phyloP scores from a whole-genome alignment of 805 yeast genomes.

The Hanseniaspora occidentalis region DNA sequence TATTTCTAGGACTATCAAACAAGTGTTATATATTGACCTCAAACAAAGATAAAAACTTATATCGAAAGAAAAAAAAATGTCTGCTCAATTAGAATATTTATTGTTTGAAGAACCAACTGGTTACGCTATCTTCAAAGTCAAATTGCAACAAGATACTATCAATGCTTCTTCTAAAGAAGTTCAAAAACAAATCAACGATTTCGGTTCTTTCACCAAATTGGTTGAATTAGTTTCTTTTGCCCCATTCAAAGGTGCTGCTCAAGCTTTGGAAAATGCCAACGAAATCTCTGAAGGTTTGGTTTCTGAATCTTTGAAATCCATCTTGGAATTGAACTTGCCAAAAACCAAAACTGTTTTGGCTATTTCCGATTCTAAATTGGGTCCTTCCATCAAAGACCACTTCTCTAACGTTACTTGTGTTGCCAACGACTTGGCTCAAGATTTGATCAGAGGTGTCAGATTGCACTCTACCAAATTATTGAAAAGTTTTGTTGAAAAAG shows the following conservation, averaged over 20 bases:
- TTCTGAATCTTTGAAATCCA: slow-evolving; percentile 79
- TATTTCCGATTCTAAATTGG: slow-evolving; percentile 87
- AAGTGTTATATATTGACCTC: too few relatives aligned
- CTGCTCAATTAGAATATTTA: slow-evolving; percentile 78
- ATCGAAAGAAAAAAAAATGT: slow-evolving; percentile 12
- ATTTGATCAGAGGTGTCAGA: slow-evolving; percentile 89
- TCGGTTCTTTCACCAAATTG: slow-evolving; percentile 79
- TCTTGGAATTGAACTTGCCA: slow-evolving; percentile 86
- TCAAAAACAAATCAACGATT: slow-evolving; percentile 77
- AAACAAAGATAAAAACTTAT: slow-evolving; percentile 1
- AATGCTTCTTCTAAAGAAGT: slow-evolving; percentile 90
- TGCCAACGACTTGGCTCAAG: slow-evolving; percentile 87
- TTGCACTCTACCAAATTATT: slow-evolving; percentile 77
- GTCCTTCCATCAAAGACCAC: slow-evolving; percentile 88
- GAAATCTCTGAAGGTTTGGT: slow-evolving; percentile 96
- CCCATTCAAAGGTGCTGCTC: slow-evolving; percentile 99
- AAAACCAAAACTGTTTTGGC: slow-evolving; percentile 55
- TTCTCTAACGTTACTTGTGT: slow-evolving; percentile 85
- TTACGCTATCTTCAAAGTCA: slow-evolving; percentile 90
- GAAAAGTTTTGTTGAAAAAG: slow-evolving; percentile 73
- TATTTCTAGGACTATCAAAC: too few relatives aligned
- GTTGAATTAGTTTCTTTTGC: slow-evolving; percentile 91
- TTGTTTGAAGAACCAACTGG: slow-evolving; percentile 98
- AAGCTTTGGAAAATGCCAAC: slow-evolving; percentile 95
- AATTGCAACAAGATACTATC: slow-evolving; percentile 85